Evolutionary conservation across 768 basidiomycete genomes (phyloP), one percentile per base, ranked within the genome.

Genomic region (Agaricus subrufescens): DNA sequence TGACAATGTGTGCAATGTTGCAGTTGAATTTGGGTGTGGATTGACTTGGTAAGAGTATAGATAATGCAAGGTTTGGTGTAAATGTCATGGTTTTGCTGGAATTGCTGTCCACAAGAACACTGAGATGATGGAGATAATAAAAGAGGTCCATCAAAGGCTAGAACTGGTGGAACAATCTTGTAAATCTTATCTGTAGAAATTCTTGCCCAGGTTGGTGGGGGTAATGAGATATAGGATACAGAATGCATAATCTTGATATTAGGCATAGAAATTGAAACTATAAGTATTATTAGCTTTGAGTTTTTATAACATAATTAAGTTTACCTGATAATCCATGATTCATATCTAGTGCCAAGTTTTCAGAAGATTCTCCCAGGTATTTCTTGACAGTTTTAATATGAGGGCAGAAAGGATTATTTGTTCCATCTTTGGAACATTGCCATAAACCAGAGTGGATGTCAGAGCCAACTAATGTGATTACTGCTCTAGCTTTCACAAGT

Each of bases 1-100:
- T 46, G 58, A 49, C 64, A 64, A 3, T 9, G 12, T 1, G 52
- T 26, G 48, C 65, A 66, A 25, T 31, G 29, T 40, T 66, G 63
- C 2, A 62, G 40, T 27, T 65, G 55, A 34, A 65, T 58, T 25
- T 40, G 5, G n/a, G 40, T 40, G 15, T 14, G 25, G 12, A 34
- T n/a, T 9, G 57, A 53, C 0, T 54, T 54, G 11, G 26, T 27
- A 14, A 60, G 29, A 1, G 54, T 58, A 50, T 63, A 66, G 8
- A 66, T 26, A 15, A 40, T 58, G 34, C 62, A 61, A 11, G 38
- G 5, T 15, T 56, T 42, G 14, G 46, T 12, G n/a, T 40, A 2
- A 10, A 44, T 46, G 5, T 56, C 49, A 2, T 23, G 23, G n/a
- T 31, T 11, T 2, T 54, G 34, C n/a, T 56, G 1, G 26, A 49